Evolutionary conservation across 2,329 filamentous ascomycete genomes (phyloP), one percentile per base, ranked within the genome.

Genomic region (Clonostachys rhizophaga): DNA sequence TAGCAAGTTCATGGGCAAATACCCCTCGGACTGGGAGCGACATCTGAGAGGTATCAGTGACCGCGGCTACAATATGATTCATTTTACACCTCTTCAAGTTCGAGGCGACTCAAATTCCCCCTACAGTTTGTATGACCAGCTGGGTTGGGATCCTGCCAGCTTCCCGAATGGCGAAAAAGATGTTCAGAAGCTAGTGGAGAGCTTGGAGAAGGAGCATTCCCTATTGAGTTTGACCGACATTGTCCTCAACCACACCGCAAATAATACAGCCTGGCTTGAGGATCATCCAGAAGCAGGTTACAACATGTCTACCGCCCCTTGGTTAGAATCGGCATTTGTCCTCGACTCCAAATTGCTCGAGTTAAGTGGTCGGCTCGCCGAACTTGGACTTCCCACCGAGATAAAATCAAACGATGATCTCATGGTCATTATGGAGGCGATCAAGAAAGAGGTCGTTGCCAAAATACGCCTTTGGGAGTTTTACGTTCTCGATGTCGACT

Each of bases 31-130:
- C 59, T 99, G 92, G 91, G 83, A 96, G 62, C 86, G 83, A 45
- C 92, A 97, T 64, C 72, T 99, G 48, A 78, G 80, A 48, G 91
- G 94, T 30, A 96, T 99, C 63, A 88, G 89, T 63, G 83, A 88
- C 58, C 81, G 94, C 51, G 91, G 91, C 42, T 99, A 99, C 76
- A 99, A 99, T 70, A 96, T 97, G 91, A 84, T 99, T 50, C 94
- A 99, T 67, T 99, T 99, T 66, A 96, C 94, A 3, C 94, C 94
- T 10, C 74, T 99, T 54, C 94, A 95, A 76, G 78, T 87, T 49
- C 84, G 94, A 50, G 94, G 94, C 48, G 78, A 76, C 41, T 99
- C 94, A 45, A 96, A 99, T 63, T 99, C 94, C 2, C 94, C 94
- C 0, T 99, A 97, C 74, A 99, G 94, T 65, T 81, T 99, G 58